These are phyloP conservation scores for Plasmodium chabaudi DNA, from an alignment of 169 alveolate genomes.

Conservation along the genomic window DNA sequence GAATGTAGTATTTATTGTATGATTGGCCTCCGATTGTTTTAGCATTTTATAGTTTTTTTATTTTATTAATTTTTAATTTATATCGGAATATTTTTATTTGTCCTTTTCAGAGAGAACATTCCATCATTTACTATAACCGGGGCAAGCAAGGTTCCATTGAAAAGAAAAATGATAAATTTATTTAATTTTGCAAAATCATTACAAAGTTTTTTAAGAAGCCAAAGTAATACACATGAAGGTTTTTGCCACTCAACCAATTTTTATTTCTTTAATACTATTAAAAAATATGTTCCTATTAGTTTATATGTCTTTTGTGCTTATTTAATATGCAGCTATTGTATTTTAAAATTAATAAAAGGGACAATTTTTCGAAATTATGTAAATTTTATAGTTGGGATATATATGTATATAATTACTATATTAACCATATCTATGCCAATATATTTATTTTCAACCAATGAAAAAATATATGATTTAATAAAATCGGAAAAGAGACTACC, in stretches of 20 bases:
- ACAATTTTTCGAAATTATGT: constrained; percentile 37
- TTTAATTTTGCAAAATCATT: constrained; percentile 49
- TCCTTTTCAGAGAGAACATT: constrained; percentile 48
- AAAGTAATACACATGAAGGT: constrained; percentile 75
- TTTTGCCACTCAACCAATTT: constrained; percentile 61
- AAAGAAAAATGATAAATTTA: constrained; percentile 38
- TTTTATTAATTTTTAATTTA: constrained; percentile 6
- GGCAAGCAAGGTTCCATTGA: constrained; percentile 37
- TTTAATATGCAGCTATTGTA: constrained; percentile 52
- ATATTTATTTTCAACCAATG: constrained; percentile 71
- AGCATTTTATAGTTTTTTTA: background rate
- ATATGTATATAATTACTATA: constrained; percentile 35
- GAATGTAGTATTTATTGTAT: no score
- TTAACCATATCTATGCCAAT: constrained; percentile 60
- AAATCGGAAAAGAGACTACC: constrained; percentile 31
- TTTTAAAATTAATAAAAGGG: constrained; percentile 55
- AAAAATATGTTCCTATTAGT: constrained; percentile 53
- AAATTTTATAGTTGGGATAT: constrained; percentile 46
- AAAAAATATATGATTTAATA: constrained; percentile 37
- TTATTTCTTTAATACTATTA: constrained; percentile 68
- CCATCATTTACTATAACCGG: constrained; percentile 67
- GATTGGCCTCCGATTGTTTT: background rate
- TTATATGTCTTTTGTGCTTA: constrained; percentile 57
- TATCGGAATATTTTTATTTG: no score
- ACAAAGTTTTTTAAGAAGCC: constrained; percentile 66